Base-by-base conservation (phyloP, 2,329 filamentous ascomycete genomes). In the Chalaropsis thielavioides region DNA sequence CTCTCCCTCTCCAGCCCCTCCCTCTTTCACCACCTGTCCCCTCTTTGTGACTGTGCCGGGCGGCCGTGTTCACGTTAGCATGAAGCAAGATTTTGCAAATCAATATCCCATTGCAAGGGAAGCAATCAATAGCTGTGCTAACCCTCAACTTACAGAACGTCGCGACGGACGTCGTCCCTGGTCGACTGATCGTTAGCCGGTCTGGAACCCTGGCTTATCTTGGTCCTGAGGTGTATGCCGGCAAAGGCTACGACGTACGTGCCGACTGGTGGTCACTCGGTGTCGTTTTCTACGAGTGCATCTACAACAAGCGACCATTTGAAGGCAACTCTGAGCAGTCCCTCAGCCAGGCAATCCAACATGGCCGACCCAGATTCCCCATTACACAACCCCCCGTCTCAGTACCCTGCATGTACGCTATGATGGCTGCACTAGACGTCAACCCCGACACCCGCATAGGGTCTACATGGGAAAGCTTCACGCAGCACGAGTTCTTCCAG, bases 221-320 rank as follows among this genome's bases (percentile, higher is more conserved):
- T 7, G 92, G 92, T 0, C 94, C 94, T 3, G 94, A 99, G 74
- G 94, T 97, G 1, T 99, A 97, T 72, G 83, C 86, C 69, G 92
- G 92, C 61, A 87, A 85, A 68, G 94, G 94, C 46, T 99, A 99
- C 72, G 86, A 89, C 67, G 85, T 86, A 59, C 89, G 94, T 70
- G 92, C 94, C 51, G 94, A 99, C 74, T 99, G 94, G 94, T 99
- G 94, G 94, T 97, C 94, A 5, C 77, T 99, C 24, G 94, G 94
- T 61, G 94, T 99, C 58, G 82, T 95, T n/a, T 97, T 97, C 75
- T 99, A 96, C 75, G 94, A 99, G 75, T 97, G 94, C 81, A 96
- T 99, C 69, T 99, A 97, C 78, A 96, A 95, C 78, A 97, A 95
- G 90, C 84, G 94, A 71, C 94, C 94, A 24, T 99, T 97, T 69